These are phyloP conservation scores for Russula brevipes DNA, from an alignment of 768 basidiomycete species.

Conservation along the genomic window DNA sequence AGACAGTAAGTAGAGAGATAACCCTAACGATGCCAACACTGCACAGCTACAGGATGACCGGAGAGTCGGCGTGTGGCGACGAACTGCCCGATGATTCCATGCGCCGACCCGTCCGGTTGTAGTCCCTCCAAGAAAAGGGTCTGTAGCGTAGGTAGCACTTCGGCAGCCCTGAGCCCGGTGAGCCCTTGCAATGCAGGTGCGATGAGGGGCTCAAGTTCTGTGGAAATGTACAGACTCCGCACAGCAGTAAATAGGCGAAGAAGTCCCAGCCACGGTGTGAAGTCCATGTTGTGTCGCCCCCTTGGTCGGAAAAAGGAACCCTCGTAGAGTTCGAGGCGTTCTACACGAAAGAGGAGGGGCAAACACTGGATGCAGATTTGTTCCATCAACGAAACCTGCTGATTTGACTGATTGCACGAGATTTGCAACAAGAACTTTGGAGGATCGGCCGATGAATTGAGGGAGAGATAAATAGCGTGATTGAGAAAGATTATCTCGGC, in stretches of 20 bases:
- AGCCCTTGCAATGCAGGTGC: background rate
- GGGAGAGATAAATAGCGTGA: background rate
- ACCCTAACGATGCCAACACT: background rate
- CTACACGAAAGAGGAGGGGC: no score
- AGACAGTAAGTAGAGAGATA: no score
- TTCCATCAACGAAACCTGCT: background rate
- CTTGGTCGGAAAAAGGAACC: no score
- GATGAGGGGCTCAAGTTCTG: background rate
- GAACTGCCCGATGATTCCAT: background rate
- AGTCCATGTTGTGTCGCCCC: background rate
- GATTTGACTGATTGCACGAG: background rate
- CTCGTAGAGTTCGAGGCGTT: no score
- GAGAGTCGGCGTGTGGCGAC: background rate
- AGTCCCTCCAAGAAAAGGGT: background rate
- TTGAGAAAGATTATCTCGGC: background rate
- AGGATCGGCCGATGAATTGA: background rate
- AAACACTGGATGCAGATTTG: background rate
- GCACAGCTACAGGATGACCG: background rate
- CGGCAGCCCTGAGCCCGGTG: background rate
- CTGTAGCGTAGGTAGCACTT: background rate
- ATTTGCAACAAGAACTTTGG: background rate
- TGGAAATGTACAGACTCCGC: background rate
- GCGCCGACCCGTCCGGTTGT: background rate
- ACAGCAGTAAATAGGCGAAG: background rate
- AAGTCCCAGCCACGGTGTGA: background rate